Evolutionary conservation across 768 basidiomycete genomes (phyloP).

Genomic region (Russula virescens): DNA sequence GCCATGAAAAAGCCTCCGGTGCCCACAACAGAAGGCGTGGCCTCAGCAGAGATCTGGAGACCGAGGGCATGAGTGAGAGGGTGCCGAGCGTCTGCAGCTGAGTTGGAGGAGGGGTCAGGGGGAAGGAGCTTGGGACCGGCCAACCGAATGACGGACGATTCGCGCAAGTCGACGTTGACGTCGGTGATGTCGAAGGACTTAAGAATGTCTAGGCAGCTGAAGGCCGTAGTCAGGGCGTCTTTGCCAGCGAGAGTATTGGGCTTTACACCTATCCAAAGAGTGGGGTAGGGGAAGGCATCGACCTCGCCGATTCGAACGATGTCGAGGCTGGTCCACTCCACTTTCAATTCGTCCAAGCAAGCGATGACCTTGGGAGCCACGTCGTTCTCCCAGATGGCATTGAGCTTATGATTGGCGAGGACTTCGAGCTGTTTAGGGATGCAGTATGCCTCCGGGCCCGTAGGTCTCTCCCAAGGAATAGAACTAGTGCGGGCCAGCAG

Average conservation of each 20-base stretch:
- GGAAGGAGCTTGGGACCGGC: neutral
- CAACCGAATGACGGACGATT: neutral
- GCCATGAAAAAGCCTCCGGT: conserved; percentile 35
- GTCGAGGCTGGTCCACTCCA: neutral
- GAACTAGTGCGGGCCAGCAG: neutral
- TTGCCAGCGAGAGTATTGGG: neutral
- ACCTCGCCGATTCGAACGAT: neutral
- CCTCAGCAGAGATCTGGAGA: neutral
- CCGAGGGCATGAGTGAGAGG: neutral
- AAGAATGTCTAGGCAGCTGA: neutral
- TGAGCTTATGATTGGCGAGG: neutral
- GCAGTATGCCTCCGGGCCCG: neutral
- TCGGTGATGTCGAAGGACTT: neutral
- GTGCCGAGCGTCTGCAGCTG: too few species aligned
- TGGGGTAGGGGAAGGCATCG: neutral
- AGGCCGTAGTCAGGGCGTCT: neutral
- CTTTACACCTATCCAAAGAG: neutral
- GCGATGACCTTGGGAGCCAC: neutral
- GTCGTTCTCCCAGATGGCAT: neutral
- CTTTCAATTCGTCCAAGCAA: neutral
- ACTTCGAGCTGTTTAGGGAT: too few species aligned
- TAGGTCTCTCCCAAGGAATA: neutral
- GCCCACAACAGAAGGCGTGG: conserved; percentile 18
- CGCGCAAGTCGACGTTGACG: neutral
- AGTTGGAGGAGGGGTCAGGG: too few species aligned